These are phyloP conservation scores for Eucalyptus pauciflora DNA, from an alignment of 345 rosid species.

Conservation along the genomic window DNA sequence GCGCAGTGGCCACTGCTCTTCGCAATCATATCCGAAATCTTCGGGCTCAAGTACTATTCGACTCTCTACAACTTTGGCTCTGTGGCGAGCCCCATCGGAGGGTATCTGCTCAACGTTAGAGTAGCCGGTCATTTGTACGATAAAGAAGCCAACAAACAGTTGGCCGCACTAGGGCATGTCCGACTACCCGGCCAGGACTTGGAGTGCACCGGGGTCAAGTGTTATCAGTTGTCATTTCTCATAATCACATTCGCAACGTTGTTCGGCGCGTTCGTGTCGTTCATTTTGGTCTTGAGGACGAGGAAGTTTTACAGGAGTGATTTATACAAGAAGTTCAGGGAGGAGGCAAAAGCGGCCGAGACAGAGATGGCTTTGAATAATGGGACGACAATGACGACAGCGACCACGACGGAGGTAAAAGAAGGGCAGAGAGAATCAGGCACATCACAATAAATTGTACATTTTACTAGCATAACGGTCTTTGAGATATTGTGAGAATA, in stretches of 20 bases:
- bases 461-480: not conserved
- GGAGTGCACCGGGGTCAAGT: constrained; percentile 33
- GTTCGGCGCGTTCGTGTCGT: constrained; percentile 34
- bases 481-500: no score
- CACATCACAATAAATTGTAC: not conserved
- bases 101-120: constrained; percentile 39
- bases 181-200: constrained; percentile 24
- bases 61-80: constrained; percentile 49
- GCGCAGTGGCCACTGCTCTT: constrained; percentile 58
- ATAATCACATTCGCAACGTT: constrained; percentile 37
- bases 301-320: constrained; percentile 51
- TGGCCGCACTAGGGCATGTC: constrained; percentile 6
- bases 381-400: not conserved
- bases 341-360: constrained; percentile 24
- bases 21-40: constrained; percentile 49
- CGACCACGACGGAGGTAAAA: not conserved
- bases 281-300: constrained; percentile 48
- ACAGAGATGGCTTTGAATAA: constrained; percentile 15
- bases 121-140: constrained; percentile 53
- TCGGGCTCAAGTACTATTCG: constrained; percentile 58
- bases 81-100: constrained; percentile 55
- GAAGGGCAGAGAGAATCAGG: not conserved
- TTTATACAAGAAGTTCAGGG: constrained; percentile 48
- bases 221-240: constrained; percentile 46
- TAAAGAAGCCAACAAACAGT: constrained; percentile 35